Conservation (phyloP, 2,329 filamentous ascomycete species). For the Phyllosticta paracitricarpa region DNA sequence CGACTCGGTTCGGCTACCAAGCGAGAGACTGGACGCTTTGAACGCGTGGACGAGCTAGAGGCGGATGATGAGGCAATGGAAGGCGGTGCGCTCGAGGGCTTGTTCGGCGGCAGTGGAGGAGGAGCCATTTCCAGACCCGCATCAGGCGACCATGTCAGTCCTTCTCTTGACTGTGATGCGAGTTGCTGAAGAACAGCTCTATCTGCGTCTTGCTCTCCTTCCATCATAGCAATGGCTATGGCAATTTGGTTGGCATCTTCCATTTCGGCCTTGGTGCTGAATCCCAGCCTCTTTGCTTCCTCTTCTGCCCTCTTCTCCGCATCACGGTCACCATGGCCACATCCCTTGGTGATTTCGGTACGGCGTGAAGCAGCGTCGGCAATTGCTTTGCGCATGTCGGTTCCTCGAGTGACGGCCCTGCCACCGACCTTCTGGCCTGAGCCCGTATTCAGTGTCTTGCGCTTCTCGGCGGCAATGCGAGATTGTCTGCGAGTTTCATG, state of each 20-base stretch:
- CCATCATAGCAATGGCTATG: constrained; percentile 76
- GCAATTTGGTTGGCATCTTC: constrained; percentile 82
- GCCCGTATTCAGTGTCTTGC: constrained; percentile 46
- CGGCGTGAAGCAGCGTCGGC: constrained; percentile 57
- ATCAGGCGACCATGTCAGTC: constrained; percentile 27
- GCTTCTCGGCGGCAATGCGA: constrained; percentile 62
- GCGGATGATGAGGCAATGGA: neutral
- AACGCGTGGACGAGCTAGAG: constrained; percentile 10
- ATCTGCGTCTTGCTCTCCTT: constrained; percentile 68
- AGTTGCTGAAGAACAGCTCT: constrained; percentile 38
- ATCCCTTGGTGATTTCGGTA: constrained; percentile 60
- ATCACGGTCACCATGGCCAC: constrained; percentile 60
- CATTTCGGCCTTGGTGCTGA: constrained; percentile 75
- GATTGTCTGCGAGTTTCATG: constrained; percentile 68
- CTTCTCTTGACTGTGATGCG: constrained; percentile 27
- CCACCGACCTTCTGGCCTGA: constrained; percentile 69
- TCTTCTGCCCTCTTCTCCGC: constrained; percentile 56
- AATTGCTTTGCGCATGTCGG: constrained; percentile 63
- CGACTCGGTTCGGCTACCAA: constrained; percentile 18
- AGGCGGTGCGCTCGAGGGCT: neutral
- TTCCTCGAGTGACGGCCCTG: constrained; percentile 42
- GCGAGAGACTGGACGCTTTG: constrained; percentile 25
- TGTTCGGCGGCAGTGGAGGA: constrained; percentile 15
- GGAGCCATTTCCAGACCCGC: constrained; percentile 27
- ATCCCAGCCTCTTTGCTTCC: constrained; percentile 57